Percentiles rank a stretch among this genome's conserved stretches.
phyloP scores from a whole-genome alignment of 2,329 filamentous ascomycete species.

The Epichloe gansuensis region DNA sequence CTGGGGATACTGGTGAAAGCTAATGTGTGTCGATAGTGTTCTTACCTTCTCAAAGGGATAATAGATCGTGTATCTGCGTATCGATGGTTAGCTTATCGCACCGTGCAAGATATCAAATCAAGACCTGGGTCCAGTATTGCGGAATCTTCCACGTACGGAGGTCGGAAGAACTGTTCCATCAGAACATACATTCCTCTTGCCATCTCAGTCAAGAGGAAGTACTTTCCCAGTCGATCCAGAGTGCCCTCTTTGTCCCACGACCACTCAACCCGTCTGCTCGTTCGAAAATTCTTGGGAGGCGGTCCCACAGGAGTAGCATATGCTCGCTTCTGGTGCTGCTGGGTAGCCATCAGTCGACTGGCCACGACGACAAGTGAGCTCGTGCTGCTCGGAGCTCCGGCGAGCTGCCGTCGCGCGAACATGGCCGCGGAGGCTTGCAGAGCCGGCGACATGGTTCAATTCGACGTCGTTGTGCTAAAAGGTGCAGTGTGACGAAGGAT shows the following conservation, averaged over 20 bases:
- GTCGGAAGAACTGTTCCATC: slow-evolving; percentile 95
- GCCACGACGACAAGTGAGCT: slow-evolving; percentile 12
- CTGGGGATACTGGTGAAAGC: background rate
- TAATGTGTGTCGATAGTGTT: background rate
- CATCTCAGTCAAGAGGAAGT: slow-evolving; percentile 94
- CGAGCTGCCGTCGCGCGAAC: slow-evolving; percentile 25
- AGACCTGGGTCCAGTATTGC: background rate
- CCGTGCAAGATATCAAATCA: background rate
- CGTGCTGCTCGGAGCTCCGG: slow-evolving; percentile 12
- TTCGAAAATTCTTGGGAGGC: slow-evolving; percentile 70
- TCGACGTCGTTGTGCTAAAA: background rate
- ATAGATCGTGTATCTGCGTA: slow-evolving; percentile 80
- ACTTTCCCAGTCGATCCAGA: slow-evolving; percentile 77
- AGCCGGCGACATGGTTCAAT: slow-evolving; percentile 19
- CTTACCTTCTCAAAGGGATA: slow-evolving; percentile 92
- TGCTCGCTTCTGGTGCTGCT: slow-evolving; percentile 19
- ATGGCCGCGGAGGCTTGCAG: slow-evolving; percentile 20
- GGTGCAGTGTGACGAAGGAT: background rate
- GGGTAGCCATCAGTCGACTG: slow-evolving; percentile 8
- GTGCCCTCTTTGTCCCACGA: slow-evolving; percentile 66
- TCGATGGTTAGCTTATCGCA: background rate
- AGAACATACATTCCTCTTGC: slow-evolving; percentile 95
- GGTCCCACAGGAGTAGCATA: slow-evolving; percentile 65
- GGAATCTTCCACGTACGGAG: slow-evolving; percentile 60
- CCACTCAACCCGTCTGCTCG: slow-evolving; percentile 63